Evolutionary conservation across 345 rosid genomes (phyloP).

Genomic region (Turnera subulata): DNA sequence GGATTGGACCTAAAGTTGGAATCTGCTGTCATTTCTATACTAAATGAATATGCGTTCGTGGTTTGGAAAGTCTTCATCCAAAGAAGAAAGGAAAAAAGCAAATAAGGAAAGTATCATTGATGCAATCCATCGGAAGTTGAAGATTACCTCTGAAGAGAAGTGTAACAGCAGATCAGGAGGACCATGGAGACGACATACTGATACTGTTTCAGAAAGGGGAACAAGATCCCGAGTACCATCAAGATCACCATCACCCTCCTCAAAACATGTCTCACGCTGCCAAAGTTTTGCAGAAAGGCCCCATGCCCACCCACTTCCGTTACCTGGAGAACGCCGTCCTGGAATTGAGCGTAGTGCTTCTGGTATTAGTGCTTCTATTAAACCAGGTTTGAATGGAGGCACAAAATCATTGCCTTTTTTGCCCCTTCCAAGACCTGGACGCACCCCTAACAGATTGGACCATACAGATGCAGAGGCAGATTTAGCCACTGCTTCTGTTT

Average conservation of each 20-base stretch:
- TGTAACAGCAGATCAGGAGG: conserved; percentile 15
- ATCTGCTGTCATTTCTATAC: conserved; percentile 3
- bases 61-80: conserved; percentile 20
- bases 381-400: conserved; percentile 9
- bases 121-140: conserved; percentile 23
- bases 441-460: conserved; percentile 10
- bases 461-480: conserved; percentile 19
- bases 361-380: conserved; percentile 14
- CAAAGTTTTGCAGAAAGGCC: conserved; percentile 33
- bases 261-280: conserved; percentile 20
- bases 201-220: conserved; percentile 18
- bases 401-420: conserved; percentile 11
- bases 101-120: conserved; percentile 27
- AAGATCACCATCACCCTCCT: conserved; percentile 25
- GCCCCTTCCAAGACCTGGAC: conserved; percentile 27
- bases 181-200: conserved; percentile 10
- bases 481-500: conserved; percentile 22
- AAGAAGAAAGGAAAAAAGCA: conserved; percentile 28
- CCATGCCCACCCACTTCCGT: conserved; percentile 30
- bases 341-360: conserved; percentile 16
- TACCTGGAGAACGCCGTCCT: conserved; percentile 15
- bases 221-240: conserved; percentile 23
- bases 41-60: conserved; percentile 37
- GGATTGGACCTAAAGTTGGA: conserved; percentile 15
- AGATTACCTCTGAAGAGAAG: conserved; percentile 18